These are phyloP conservation scores for Cladosporium halotolerans DNA, from an alignment of 2,329 filamentous ascomycete species.

Conservation along the genomic window DNA sequence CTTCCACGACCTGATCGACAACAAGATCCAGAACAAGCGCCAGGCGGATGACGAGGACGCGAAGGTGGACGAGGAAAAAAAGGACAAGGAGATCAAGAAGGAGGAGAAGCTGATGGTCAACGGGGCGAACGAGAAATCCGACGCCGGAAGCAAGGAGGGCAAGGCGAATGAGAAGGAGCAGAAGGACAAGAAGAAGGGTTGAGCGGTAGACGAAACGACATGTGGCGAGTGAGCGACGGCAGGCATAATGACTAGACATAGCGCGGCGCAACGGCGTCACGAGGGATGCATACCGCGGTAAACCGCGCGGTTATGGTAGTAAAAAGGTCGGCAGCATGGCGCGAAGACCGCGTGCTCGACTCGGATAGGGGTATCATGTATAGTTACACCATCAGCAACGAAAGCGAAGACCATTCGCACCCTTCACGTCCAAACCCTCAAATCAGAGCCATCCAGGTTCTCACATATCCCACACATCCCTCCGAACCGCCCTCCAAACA, in stretches of 20 bases:
- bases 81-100: constrained; percentile 50
- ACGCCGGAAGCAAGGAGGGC: constrained; percentile 38
- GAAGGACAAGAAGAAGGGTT: constrained; percentile 47
- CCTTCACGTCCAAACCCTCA: not conserved
- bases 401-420: not conserved
- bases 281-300: not conserved
- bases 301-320: too few relatives aligned
- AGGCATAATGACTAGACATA: constrained; percentile 2
- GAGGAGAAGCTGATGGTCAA: constrained; percentile 60
- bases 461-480: constrained; percentile 67
- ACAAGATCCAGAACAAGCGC: constrained; percentile 98
- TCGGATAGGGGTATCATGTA: not conserved
- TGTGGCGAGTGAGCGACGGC: too few relatives aligned
- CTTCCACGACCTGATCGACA: constrained; percentile 98
- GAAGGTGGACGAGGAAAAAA: constrained; percentile 60
- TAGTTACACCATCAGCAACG: not conserved
- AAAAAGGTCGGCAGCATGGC: too few relatives aligned
- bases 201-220: not conserved
- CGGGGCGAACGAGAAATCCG: constrained; percentile 44
- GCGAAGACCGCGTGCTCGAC: not conserved
- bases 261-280: constrained; percentile 1
- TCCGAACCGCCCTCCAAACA: constrained; percentile 49
- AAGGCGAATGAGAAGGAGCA: constrained; percentile 48
- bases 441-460: constrained; percentile 35
- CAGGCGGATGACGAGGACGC: constrained; percentile 91